Evolutionary conservation across 2,329 filamentous ascomycete genomes (phyloP), one percentile per base, ranked within the genome.

Genomic region (Pseudogymnoascus sp.): DNA sequence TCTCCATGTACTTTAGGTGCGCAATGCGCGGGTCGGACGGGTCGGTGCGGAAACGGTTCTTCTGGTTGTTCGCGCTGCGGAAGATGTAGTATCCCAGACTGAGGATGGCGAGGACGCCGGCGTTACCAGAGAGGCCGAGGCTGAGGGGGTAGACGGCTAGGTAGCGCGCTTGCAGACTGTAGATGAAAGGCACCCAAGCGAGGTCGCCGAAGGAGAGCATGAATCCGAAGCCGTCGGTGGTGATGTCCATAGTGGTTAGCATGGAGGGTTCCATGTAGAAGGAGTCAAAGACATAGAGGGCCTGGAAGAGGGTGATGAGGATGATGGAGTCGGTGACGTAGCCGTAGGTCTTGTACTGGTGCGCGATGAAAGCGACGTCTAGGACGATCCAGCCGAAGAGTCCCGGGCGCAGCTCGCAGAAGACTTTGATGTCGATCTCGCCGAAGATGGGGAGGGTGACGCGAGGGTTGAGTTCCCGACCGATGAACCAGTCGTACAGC

Each of bases 401-500:
- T 59, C 93, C 93, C 0, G 93, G 93, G n/a, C 93, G 87, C 71
- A 97, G 81, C 77, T 97, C 93, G 75, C 89, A 89, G 75, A 88
- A 97, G 65, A 87, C 82, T 77, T 97, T 97, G 76, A 97, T 88
- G 72, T 97, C 93, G 60, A 97, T 82, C 69, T 91, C 89, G 64
- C 91, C 91, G 67, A 96, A 81, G 60, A 96, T 75, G 1, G 92
- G 92, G 23, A 96, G 78, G 0, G 82, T 85, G 65, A 96, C 76
- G 60, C 93, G 90, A 2, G 93, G 93, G 77, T 97, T 97, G 66
- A 97, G 86, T 76, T 97, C 93, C 29, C 93, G 90, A 18, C 93
- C 93, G 68, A 97, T 97, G 77, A 92, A 97, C 86, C 91, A 97
- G 76, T 97, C 93, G 75, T 97, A 97, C 39, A 97, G 77, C 67